These are phyloP conservation scores for Podospora australis DNA, from an alignment of 495 filamentous ascomycete species.

Conservation along the genomic window DNA sequence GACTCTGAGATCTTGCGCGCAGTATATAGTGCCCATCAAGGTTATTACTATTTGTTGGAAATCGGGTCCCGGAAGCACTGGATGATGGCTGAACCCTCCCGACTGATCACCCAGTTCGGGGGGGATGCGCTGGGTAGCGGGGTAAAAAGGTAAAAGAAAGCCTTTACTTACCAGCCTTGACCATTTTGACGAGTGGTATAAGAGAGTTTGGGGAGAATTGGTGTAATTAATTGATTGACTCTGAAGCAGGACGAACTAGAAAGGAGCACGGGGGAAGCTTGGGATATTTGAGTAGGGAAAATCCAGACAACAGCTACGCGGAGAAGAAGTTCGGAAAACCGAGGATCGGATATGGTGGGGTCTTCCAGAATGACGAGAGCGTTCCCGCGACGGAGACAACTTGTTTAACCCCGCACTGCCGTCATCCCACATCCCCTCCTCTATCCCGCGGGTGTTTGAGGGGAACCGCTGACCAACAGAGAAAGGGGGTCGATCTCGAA, in stretches of 20 bases:
- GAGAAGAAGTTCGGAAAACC: neutral
- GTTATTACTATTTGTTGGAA: too few relatives aligned
- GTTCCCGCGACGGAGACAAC: neutral
- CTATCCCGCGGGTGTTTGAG: neutral
- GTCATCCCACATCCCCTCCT: constrained; percentile 6
- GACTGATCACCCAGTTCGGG: too few relatives aligned
- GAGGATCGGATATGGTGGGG: constrained; percentile 5
- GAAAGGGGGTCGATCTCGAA: neutral
- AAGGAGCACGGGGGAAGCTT: neutral
- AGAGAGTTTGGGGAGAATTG: constrained; percentile 11
- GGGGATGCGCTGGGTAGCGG: constrained; percentile 17
- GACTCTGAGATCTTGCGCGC: neutral
- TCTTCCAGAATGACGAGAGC: constrained; percentile 3
- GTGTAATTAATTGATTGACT: neutral
- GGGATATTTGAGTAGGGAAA: constrained; percentile 3
- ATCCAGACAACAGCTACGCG: neutral
- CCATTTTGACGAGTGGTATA: constrained; percentile 58
- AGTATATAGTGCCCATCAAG: constrained; percentile 26
- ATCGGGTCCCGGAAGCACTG: neutral
- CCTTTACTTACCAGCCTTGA: constrained; percentile 78
- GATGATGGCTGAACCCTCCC: too few relatives aligned
- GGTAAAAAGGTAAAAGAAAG: constrained; percentile 21
- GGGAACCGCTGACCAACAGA: constrained; percentile 2
- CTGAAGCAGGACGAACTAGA: neutral
- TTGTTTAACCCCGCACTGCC: constrained; percentile 17